Conservation (phyloP, 495 filamentous ascomycete species). For the Penicillium subrubescens region DNA sequence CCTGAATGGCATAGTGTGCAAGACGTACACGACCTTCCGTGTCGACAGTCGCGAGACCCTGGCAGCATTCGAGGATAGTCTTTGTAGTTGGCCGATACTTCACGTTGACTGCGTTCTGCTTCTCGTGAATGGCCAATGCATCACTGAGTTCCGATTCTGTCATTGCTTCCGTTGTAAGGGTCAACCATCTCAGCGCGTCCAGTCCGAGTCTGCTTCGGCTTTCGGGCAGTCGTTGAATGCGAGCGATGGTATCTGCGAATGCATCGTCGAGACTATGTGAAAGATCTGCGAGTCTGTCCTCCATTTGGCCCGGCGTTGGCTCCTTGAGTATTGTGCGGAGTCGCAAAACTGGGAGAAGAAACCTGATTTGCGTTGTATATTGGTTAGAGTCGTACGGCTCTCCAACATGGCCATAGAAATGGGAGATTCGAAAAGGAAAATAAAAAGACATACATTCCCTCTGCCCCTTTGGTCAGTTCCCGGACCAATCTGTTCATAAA, state of each 20-base stretch:
- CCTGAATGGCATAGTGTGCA: background rate
- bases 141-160: background rate
- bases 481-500: background rate
- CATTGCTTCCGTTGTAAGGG: background rate
- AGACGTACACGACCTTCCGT: background rate
- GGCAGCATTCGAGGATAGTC: background rate
- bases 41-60: background rate
- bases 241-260: background rate
- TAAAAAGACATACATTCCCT: background rate
- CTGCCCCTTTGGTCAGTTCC: background rate
- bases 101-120: background rate
- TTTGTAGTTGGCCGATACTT: constrained; percentile 1
- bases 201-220: background rate
- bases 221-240: background rate
- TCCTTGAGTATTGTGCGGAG: background rate
- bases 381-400: background rate
- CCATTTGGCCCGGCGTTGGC: background rate
- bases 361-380: background rate
- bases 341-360: background rate
- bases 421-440: background rate
- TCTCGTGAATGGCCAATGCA: background rate
- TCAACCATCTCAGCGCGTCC: background rate
- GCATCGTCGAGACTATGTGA: background rate
- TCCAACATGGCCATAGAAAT: background rate
- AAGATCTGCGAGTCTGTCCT: background rate